Evolutionary conservation across 306 rosid genomes (phyloP), one percentile per base, ranked within the genome.

Genomic region (Quercus alba): DNA sequence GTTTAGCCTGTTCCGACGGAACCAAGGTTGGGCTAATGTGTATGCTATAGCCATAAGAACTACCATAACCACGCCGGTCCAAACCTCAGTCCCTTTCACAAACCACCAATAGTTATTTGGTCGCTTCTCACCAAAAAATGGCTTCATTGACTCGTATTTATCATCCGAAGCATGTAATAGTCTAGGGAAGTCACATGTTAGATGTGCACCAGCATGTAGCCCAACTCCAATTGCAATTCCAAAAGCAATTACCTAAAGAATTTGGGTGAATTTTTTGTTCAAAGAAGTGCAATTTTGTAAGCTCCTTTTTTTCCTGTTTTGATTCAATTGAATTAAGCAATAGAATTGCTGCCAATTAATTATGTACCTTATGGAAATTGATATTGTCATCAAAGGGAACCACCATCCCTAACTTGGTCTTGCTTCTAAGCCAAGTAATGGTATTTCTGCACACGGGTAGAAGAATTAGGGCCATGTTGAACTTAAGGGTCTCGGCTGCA

Each of bases 71-170:
- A 94, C 78, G 10, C 99, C 97, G 0, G 97, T 94, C 97, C 97
- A 93, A 23, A 97, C 99, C 82, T 93, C 97, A 0, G 84, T 93
- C 7, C 97, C 97, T 81, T 91, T 93, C 54, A 93, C 94, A 18
- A 95, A 95, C 99, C 99, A 95, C 99, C 99, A 93, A 20, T 95
- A 95, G 28, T 85, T 72, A 2, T 88, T 64, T 6, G 98, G 99
- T 57, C 92, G 84, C 0, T 81, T 54, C 0, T 86, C 20, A 23
- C 97, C 96, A 30, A 93, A 93, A 76, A 73, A 93, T 0, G 63
- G 87, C 82, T 81, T 76, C 96, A 95, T 86, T n/a, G 94, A 89
- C 75, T 77, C 81, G 49, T 93, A 93, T 59, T 90, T 89, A 0
- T 75, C 83, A 10, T 91, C 93, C 0, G 91, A 93, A 0, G 87